These are phyloP conservation scores for Diaporthe velutina DNA, from an alignment of 2,329 filamentous ascomycete species.

Conservation along the genomic window DNA sequence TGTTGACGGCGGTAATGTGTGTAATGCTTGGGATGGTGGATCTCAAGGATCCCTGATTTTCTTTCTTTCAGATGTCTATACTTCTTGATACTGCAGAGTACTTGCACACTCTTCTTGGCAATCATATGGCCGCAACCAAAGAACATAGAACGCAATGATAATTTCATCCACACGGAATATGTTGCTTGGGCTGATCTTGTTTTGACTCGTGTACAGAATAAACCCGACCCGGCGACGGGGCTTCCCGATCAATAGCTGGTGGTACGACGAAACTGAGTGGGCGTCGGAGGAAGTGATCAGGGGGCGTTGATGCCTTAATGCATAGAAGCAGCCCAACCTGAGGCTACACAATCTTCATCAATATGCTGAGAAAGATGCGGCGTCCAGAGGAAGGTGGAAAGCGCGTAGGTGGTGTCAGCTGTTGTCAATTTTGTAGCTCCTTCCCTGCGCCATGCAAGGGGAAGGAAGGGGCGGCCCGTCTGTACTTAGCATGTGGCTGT, in stretches of 20 bases:
- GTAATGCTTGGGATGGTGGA: slow-evolving; percentile 7
- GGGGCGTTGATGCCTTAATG: neutral
- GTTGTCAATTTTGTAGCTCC: neutral
- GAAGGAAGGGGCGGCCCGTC: slow-evolving; percentile 18
- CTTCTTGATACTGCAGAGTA: neutral
- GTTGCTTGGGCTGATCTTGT: neutral
- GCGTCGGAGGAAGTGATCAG: neutral
- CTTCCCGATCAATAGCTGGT: neutral
- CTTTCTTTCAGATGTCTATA: slow-evolving; percentile 3
- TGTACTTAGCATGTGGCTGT: slow-evolving; percentile 4
- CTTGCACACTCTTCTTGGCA: neutral
- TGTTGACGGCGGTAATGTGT: neutral
- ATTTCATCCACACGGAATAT: neutral
- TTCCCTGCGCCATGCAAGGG: slow-evolving; percentile 21
- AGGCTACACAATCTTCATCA: neutral
- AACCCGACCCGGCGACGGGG: neutral
- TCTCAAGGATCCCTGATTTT: neutral
- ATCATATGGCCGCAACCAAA: slow-evolving; percentile 1
- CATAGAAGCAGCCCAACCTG: neutral
- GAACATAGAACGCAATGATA: neutral
- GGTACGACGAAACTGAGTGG: neutral
- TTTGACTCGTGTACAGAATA: slow-evolving; percentile 9
- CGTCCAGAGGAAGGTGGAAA: neutral
- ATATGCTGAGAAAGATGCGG: neutral
- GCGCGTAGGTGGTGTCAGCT: neutral